Percentiles rank a stretch among this genome's conserved stretches.
Evolutionary conservation across 768 basidiomycete genomes (phyloP).

Genomic region (Strobilomyces confusus): DNA sequence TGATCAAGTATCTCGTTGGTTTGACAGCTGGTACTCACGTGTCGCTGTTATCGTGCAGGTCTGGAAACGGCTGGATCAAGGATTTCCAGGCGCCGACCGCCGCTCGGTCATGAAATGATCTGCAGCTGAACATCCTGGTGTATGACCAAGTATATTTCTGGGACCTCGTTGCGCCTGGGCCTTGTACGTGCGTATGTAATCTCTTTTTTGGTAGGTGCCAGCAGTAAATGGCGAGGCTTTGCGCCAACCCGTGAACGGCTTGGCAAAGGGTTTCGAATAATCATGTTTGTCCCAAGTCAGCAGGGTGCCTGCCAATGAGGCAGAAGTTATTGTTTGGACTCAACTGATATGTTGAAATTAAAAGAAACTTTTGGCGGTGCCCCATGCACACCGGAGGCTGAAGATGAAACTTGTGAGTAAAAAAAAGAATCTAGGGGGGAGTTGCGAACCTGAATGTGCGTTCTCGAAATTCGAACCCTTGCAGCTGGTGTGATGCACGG

Average conservation of each 20-base stretch:
- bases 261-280: constrained; percentile 12
- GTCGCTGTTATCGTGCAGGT: constrained; percentile 22
- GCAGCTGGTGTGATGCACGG: constrained; percentile 13
- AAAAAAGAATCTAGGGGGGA: constrained; percentile 5
- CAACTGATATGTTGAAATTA: constrained; percentile 8
- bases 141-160: constrained; percentile 17
- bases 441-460: constrained; percentile 23
- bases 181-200: constrained; percentile 25
- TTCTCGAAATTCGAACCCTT: constrained; percentile 26
- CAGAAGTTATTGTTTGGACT: constrained; percentile 8
- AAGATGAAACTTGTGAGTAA: constrained; percentile 16
- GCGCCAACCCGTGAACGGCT: constrained; percentile 10
- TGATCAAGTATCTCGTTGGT: constrained; percentile 15
- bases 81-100: constrained; percentile 29
- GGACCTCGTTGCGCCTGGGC: constrained; percentile 21
- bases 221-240: constrained; percentile 22
- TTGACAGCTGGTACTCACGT: constrained; percentile 23
- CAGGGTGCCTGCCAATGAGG: constrained; percentile 17
- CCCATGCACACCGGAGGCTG: constrained; percentile 10
- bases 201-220: constrained; percentile 18
- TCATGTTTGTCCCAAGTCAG: constrained; percentile 9
- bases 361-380: constrained; percentile 7
- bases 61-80: constrained; percentile 34
- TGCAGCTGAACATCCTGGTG: constrained; percentile 24
- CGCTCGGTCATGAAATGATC: constrained; percentile 35